Evolutionary conservation across 2,329 filamentous ascomycete species (phyloP), one percentile per base, ranked within the genome.

Genomic region (Akanthomyces dipterigenus): DNA sequence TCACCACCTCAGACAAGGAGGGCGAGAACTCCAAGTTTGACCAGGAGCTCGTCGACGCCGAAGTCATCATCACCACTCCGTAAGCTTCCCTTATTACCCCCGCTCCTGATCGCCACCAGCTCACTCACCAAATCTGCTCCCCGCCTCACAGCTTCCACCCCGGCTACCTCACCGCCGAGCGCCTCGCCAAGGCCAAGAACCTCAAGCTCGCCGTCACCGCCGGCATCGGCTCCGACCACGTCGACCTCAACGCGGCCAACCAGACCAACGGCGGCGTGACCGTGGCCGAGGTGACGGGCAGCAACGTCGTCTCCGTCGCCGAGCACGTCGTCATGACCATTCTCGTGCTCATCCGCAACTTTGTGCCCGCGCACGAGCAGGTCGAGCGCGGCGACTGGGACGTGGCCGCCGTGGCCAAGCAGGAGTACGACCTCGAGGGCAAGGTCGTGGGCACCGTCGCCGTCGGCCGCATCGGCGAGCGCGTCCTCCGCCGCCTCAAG

Each of bases 241-340:
- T 99, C 75, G 95, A 99, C 80, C 86, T 98, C 66, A 87, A 98
- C 76, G 92, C 90, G 49, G 95, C 95, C 76, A 98, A 98, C 89
- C 93, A 88, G 82, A 97, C 93, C 80, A 99, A 99, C 76, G 93
- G 93, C 72, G 95, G 95, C 75, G 81, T 98, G 80, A 99, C 93
- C 69, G 95, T 99, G 65, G 93, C 92, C 66, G 95, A 99, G 78
- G 95, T 99, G 67, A 99, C 95, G 11, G 95, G 95, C 73, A 96
- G 90, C 80, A 99, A 99, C 77, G 95, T 99, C 70, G 93, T 97
- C 70, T 98, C 95, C 56, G 95, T 99, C 66, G 95, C 95, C 63
- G 95, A 99, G 86, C 95, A 99, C 81, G 95, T 99, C 70, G 80
- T 99, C 80, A 98, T 99, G 95, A 99, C 95, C 76, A 98, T 98